These are phyloP conservation scores for Arachnomyces sp. DNA, from an alignment of 2,329 filamentous ascomycete species.

Conservation along the genomic window DNA sequence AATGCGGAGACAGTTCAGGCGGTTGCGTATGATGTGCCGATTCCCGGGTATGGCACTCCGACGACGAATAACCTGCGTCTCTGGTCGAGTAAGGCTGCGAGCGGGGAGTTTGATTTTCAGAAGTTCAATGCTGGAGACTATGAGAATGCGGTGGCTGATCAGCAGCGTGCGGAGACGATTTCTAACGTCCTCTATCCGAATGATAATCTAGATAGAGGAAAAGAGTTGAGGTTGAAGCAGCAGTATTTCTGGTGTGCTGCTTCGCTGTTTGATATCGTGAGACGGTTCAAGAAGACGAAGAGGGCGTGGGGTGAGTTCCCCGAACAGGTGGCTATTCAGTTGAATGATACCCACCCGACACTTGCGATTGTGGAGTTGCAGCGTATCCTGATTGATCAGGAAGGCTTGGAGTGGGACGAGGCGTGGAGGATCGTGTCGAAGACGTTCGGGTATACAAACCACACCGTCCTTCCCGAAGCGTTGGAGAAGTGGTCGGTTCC, in stretches of 20 bases:
- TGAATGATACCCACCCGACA: conserved; percentile 96
- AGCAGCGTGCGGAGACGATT: conserved; percentile 98
- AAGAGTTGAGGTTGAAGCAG: conserved; percentile 95
- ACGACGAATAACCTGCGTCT: conserved; percentile 95
- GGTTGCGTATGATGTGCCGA: conserved; percentile 85
- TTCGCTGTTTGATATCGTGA: conserved; percentile 90
- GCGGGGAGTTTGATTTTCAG: conserved; percentile 97
- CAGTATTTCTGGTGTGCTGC: conserved; percentile 99
- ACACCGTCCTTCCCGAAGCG: conserved; percentile 93
- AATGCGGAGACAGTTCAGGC: conserved; percentile 88
- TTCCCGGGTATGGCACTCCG: conserved; percentile 81
- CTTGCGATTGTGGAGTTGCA: conserved; percentile 93
- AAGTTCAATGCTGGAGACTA: conserved; percentile 99
- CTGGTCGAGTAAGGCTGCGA: conserved; percentile 96
- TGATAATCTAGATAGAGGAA: conserved; percentile 91
- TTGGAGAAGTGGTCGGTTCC: conserved; percentile 98
- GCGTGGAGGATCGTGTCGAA: conserved; percentile 75
- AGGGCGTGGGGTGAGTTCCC: conserved; percentile 86
- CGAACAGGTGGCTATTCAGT: conserved; percentile 91
- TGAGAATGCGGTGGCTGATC: conserved; percentile 94
- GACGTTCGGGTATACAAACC: conserved; percentile 95
- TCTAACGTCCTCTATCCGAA: conserved; percentile 96
- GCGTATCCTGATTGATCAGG: conserved; percentile 80
- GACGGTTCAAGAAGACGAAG: conserved; percentile 95
- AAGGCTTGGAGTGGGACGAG: conserved; percentile 87